Conservation (phyloP, 495 filamentous ascomycete genomes). For the Mycothermus thermophilus region DNA sequence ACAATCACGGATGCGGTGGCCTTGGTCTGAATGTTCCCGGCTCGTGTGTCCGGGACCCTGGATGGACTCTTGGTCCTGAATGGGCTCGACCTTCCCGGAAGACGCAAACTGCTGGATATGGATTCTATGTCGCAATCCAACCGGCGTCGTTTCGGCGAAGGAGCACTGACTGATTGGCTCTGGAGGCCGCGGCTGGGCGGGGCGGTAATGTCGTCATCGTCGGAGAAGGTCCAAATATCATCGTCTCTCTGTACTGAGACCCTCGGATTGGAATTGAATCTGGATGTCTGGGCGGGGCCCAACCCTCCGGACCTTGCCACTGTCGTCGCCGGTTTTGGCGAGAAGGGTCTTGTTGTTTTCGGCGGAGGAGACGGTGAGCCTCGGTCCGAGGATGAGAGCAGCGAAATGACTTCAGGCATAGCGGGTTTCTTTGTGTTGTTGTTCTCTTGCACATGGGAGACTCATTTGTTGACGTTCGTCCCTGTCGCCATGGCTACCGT, state of each 20-base stretch:
- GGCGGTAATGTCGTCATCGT: constrained; percentile 21
- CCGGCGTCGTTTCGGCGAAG: constrained; percentile 14
- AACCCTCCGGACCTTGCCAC: too few species aligned
- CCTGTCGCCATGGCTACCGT: too few species aligned
- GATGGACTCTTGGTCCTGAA: too few species aligned
- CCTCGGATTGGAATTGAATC: neutral
- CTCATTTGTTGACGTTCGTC: neutral
- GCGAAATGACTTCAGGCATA: constrained; percentile 27
- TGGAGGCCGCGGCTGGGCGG: neutral
- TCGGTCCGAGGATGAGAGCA: constrained; percentile 21
- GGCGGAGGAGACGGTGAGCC: neutral
- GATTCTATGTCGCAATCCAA: constrained; percentile 8
- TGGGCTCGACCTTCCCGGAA: too few species aligned
- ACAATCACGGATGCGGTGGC: neutral
- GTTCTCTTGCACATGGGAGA: neutral
- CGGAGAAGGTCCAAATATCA: constrained; percentile 26
- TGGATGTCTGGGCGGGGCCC: too few species aligned
- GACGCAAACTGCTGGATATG: too few species aligned
- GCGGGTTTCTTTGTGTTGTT: constrained; percentile 18
- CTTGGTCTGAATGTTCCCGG: neutral
- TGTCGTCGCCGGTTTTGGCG: neutral
- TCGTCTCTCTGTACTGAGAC: too few species aligned
- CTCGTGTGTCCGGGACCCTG: too few species aligned
- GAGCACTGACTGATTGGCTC: neutral
- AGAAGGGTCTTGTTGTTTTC: neutral